Percentiles rank a stretch among this genome's conserved stretches.
phyloP scores from a whole-genome alignment of 1,284 basidiomycete genomes.

The Tetrapyrgos nigripes region DNA sequence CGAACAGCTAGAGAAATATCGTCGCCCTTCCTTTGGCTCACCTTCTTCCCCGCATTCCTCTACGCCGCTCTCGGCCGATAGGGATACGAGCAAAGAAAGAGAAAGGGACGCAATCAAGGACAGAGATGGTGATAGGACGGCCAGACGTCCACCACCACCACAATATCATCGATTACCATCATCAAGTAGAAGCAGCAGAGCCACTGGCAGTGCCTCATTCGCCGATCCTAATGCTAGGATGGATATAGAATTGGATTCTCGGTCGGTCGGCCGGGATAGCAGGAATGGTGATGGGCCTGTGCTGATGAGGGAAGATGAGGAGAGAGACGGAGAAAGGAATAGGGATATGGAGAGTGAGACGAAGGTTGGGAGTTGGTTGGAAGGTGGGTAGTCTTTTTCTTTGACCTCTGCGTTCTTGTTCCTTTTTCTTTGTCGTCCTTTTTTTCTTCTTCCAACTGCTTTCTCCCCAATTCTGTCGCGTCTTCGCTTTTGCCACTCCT shows the following conservation, averaged over 20 bases:
- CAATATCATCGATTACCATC: too few relatives aligned
- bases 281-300: too few relatives aligned
- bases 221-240: too few relatives aligned
- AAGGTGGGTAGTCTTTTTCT: constrained; percentile 31
- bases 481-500: too few relatives aligned
- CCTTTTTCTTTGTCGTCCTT: background rate
- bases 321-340: constrained; percentile 21
- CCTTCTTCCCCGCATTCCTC: constrained; percentile 15
- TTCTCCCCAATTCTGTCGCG: too few relatives aligned
- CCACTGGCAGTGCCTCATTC: too few relatives aligned
- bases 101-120: background rate
- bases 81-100: constrained; percentile 4
- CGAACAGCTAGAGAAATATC: constrained; percentile 57
- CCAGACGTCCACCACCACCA: too few relatives aligned
- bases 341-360: constrained; percentile 12
- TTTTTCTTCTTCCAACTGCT: background rate
- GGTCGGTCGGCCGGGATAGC: too few relatives aligned
- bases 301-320: background rate
- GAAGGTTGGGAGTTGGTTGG: constrained; percentile 42
- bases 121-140: too few relatives aligned
- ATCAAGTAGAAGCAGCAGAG: too few relatives aligned
- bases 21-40: constrained; percentile 43
- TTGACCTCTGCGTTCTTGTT: background rate
- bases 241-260: too few relatives aligned
- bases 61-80: constrained; percentile 28